phyloP scores from a whole-genome alignment of 192 early-diverging fungal species.

The Gonapodya sp. region DNA sequence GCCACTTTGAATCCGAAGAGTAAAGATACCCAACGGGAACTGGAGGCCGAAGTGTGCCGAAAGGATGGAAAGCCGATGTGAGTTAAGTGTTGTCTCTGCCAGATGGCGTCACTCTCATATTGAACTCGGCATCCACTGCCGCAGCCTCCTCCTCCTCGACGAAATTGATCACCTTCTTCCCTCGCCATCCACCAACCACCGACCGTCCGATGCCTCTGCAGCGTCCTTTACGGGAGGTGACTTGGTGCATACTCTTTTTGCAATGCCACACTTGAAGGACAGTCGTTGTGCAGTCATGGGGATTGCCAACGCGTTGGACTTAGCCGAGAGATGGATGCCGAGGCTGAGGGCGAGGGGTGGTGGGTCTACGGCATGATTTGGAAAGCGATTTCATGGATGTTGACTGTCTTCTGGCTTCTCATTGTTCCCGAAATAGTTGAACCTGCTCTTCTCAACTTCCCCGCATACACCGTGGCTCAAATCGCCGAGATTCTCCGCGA shows the following conservation, averaged over 20 bases:
- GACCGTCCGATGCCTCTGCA: not conserved
- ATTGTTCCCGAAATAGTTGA: constrained; percentile 30
- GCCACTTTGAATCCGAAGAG: not conserved
- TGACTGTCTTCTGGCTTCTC: not conserved
- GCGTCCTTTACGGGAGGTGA: constrained; percentile 37
- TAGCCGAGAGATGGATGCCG: constrained; percentile 83
- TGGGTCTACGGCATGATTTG: constrained; percentile 24
- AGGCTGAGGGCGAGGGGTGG: constrained; percentile 71
- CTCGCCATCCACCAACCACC: not conserved
- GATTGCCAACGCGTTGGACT: constrained; percentile 88
- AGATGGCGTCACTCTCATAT: too few species aligned
- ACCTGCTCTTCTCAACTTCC: constrained; percentile 75
- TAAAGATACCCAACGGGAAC: not conserved
- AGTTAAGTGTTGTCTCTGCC: too few species aligned
- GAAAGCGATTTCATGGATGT: not conserved
- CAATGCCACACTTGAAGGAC: not conserved
- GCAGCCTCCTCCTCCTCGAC: constrained; percentile 74
- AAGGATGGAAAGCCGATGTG: not conserved
- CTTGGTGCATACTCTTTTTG: constrained; percentile 44
- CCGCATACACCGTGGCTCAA: constrained; percentile 75
- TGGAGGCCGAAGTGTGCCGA: not conserved
- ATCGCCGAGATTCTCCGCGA: constrained; percentile 83
- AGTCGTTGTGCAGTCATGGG: constrained; percentile 53
- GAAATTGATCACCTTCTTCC: constrained; percentile 79
- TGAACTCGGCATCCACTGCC: too few species aligned